Conservation (phyloP, 108 stramenopile genomes). For the Stephanodiscus minutulus region DNA sequence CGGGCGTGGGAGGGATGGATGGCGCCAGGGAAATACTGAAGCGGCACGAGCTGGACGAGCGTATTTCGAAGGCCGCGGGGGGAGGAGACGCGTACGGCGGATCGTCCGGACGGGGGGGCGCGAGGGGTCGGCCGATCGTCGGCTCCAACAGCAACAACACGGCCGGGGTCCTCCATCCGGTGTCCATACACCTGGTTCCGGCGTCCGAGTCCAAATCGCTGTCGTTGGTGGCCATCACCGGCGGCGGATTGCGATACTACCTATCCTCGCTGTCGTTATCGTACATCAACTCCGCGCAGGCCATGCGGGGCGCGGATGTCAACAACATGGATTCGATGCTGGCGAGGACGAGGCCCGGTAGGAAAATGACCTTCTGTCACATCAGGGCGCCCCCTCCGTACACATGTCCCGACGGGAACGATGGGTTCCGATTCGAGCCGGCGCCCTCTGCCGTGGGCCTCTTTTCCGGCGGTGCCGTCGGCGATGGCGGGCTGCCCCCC, state of each 20-base stretch:
- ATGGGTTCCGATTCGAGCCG: slow-evolving; percentile 40
- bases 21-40: slow-evolving; percentile 78
- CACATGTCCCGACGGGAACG: slow-evolving; percentile 31
- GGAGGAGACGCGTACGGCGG: slow-evolving; percentile 19
- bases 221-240: slow-evolving; percentile 79
- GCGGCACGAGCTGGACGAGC: slow-evolving; percentile 55
- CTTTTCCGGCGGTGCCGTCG: slow-evolving; percentile 23
- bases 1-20: slow-evolving; percentile 90
- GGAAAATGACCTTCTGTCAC: slow-evolving; percentile 76
- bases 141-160: slow-evolving; percentile 20
- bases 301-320: slow-evolving; percentile 20
- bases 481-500: slow-evolving; percentile 29
- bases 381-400: slow-evolving; percentile 79
- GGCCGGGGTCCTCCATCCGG: slow-evolving; percentile 62
- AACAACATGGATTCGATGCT: slow-evolving; percentile 15
- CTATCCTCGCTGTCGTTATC: slow-evolving; percentile 60
- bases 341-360: slow-evolving; percentile 32
- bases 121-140: neutral
- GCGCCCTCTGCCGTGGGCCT: slow-evolving; percentile 24
- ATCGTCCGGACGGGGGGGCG: slow-evolving; percentile 5
- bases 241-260: slow-evolving; percentile 82
- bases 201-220: slow-evolving; percentile 64
- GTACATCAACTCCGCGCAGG: slow-evolving; percentile 41
- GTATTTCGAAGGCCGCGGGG: slow-evolving; percentile 20
- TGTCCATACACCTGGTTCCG: slow-evolving; percentile 76